phyloP scores from a whole-genome alignment of 805 yeast species.

The Myxozyma lipomycoides region DNA sequence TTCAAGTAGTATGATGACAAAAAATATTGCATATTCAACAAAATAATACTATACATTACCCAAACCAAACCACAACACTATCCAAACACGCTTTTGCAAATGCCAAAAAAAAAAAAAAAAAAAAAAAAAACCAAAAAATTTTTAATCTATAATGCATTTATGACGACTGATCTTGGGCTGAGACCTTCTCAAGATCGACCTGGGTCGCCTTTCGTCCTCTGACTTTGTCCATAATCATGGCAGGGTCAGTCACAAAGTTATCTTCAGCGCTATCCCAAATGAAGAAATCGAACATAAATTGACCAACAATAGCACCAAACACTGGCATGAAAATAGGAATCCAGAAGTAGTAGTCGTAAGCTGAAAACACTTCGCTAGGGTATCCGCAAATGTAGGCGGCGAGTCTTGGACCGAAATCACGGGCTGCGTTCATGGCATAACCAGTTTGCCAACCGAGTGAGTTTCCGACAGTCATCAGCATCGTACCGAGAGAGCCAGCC shows the following conservation, averaged over 20 bases:
- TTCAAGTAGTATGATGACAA: no score
- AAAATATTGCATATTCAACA: no score
- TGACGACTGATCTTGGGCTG: no score
- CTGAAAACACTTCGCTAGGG: slow-evolving; percentile 37
- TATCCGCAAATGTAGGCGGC: slow-evolving; percentile 49
- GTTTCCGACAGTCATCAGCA: slow-evolving; percentile 44
- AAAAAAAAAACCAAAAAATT: no score
- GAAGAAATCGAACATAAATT: slow-evolving; percentile 49
- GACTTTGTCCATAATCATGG: neutral
- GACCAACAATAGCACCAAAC: slow-evolving; percentile 48
- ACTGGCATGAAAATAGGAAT: slow-evolving; percentile 51
- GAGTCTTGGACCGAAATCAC: slow-evolving; percentile 54
- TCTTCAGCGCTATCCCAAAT: slow-evolving; percentile 34
- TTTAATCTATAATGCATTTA: no score
- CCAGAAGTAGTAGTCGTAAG: slow-evolving; percentile 49
- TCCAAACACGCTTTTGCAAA: no score
- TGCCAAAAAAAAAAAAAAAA: no score
- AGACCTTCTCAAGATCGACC: no score
- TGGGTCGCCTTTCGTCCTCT: neutral
- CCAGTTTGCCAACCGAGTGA: slow-evolving; percentile 53
- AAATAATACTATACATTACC: no score
- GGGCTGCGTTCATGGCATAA: slow-evolving; percentile 51
- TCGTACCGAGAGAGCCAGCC: slow-evolving; percentile 47
- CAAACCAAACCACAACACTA: no score
- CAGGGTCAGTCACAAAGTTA: slow-evolving; percentile 21